phyloP scores from a whole-genome alignment of 2,329 filamentous ascomycete genomes.

The Aureobasidium sp. region DNA sequence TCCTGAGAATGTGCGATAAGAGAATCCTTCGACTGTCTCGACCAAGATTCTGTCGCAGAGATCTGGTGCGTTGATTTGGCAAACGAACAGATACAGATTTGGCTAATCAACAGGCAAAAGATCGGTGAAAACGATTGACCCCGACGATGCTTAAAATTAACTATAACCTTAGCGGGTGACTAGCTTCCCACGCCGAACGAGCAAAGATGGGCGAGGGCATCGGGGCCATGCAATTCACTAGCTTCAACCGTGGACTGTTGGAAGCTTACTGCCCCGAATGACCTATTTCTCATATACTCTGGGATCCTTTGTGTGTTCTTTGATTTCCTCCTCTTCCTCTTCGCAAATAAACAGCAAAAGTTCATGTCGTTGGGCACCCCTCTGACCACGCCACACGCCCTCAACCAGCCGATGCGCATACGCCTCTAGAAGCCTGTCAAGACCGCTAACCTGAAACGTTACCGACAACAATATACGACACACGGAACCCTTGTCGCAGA shows the following conservation, averaged over 20 bases:
- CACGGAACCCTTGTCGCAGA: not conserved
- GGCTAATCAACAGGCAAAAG: not conserved
- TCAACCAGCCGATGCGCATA: not conserved
- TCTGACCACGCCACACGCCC: not conserved
- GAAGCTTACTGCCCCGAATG: constrained; percentile 5
- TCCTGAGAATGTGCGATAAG: not conserved
- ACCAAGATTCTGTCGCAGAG: no score
- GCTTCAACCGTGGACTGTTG: constrained; percentile 12
- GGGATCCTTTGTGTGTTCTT: not conserved
- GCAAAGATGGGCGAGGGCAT: not conserved
- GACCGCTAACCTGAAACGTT: constrained; percentile 2
- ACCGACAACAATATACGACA: not conserved
- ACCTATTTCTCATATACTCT: not conserved
- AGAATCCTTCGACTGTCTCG: not conserved
- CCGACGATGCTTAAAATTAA: constrained; percentile 16
- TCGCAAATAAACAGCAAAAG: not conserved
- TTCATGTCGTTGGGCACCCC: not conserved
- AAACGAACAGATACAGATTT: not conserved
- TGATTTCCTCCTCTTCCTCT: not conserved
- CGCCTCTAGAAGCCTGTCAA: constrained; percentile 2
- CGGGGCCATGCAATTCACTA: constrained; percentile 2
- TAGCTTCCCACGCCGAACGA: constrained; percentile 7
- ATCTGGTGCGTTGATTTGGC: not conserved
- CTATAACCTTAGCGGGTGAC: not conserved
- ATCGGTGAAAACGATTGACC: constrained; percentile 12